A percentile compares a stretch with the other conserved stretches of the same genome.
These are phyloP conservation scores for Oryza nivara DNA, from an alignment of 176 grass and related monocot species.

Conservation along the genomic window DNA sequence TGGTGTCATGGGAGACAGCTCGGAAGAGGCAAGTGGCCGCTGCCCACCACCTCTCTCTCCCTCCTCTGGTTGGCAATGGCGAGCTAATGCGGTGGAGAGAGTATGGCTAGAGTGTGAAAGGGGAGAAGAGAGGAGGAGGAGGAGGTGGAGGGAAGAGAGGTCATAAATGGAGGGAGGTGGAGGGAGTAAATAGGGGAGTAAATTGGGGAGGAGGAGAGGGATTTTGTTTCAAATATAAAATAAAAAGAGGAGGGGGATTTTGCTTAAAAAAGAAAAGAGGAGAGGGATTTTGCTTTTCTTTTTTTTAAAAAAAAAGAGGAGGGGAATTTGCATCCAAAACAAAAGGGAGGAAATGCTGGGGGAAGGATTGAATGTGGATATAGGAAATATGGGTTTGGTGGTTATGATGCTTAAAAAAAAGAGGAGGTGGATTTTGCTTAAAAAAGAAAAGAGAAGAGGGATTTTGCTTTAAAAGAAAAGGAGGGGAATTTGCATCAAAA, in stretches of 20 bases:
- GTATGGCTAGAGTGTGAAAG: slow-evolving; percentile 41
- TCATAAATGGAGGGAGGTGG: slow-evolving; percentile 47
- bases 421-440: background rate
- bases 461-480: too few species aligned
- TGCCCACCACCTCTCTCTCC: background rate
- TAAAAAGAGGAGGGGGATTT: too few species aligned
- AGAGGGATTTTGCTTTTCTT: background rate
- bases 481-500: background rate
- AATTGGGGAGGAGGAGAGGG: slow-evolving; percentile 1
- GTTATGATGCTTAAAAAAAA: background rate
- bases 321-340: background rate
- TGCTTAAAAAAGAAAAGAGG: too few species aligned
- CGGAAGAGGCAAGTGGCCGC: slow-evolving; percentile 38
- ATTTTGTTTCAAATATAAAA: too few species aligned
- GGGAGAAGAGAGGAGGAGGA: background rate
- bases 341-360: background rate
- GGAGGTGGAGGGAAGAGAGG: background rate
- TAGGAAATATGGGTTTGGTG: slow-evolving; percentile 6
- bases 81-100: slow-evolving; percentile 11
- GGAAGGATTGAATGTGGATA: background rate
- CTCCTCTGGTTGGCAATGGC: background rate
- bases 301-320: too few species aligned
- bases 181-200: slow-evolving; percentile 44
- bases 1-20: slow-evolving; percentile 48
- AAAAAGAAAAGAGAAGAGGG: too few species aligned